A percentile compares a stretch with the other conserved stretches of the same genome.
phyloP scores from a whole-genome alignment of 1,139 yeast genomes.

The Nakaseomyces nivariensis region DNA sequence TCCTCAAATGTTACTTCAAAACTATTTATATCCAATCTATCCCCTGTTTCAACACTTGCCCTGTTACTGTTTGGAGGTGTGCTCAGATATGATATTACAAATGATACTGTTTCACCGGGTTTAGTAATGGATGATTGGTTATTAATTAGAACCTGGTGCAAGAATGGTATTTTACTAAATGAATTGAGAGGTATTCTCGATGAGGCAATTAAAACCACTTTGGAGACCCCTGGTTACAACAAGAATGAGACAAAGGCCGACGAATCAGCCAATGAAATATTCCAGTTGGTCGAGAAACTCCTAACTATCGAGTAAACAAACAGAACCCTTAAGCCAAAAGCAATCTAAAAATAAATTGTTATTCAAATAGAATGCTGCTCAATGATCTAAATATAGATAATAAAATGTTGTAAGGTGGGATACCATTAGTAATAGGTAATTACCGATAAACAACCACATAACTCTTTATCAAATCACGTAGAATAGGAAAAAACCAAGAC shows the following conservation, averaged over 20 bases:
- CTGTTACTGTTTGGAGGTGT: slow-evolving; percentile 72
- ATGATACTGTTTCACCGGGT: slow-evolving; percentile 46
- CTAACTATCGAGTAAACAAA: slow-evolving; percentile 15
- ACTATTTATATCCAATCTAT: slow-evolving; percentile 59
- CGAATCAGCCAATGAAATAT: slow-evolving; percentile 25
- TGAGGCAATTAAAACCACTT: slow-evolving; percentile 49
- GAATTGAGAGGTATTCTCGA: slow-evolving; percentile 59
- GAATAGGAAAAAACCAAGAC: too few relatives aligned
- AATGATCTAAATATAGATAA: too few relatives aligned
- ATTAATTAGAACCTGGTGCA: slow-evolving; percentile 84
- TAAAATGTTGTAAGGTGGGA: too few relatives aligned
- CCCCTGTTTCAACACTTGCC: slow-evolving; percentile 68
- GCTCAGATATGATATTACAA: slow-evolving; percentile 54
- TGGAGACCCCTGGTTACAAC: slow-evolving; percentile 34
- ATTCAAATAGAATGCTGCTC: too few relatives aligned
- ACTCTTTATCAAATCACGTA: too few relatives aligned
- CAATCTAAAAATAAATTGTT: neutral
- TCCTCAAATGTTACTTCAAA: slow-evolving; percentile 57
- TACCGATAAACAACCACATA: too few relatives aligned
- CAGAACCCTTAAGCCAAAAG: neutral
- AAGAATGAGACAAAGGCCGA: slow-evolving; percentile 3
- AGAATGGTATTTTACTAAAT: slow-evolving; percentile 78
- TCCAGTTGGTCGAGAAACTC: slow-evolving; percentile 31
- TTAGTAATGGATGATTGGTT: slow-evolving; percentile 69
- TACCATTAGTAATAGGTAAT: too few relatives aligned